phyloP scores from a whole-genome alignment of 768 basidiomycete species.

The Xerocomellus chrysenteron region DNA sequence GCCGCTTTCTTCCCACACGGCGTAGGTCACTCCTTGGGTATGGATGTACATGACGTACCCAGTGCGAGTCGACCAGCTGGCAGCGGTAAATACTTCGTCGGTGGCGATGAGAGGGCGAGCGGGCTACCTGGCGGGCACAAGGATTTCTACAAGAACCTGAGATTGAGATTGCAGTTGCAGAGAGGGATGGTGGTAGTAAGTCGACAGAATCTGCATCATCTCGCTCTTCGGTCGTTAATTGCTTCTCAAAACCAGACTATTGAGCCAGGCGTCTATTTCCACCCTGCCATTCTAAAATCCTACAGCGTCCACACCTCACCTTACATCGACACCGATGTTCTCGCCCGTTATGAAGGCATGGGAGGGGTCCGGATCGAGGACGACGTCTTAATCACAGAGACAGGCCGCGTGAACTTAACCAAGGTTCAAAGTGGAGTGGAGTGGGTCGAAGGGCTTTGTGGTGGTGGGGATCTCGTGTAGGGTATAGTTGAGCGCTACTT shows the following conservation, averaged over 20 bases:
- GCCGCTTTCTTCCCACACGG: slow-evolving; percentile 95
- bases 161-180: slow-evolving; percentile 72
- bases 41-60: slow-evolving; percentile 94
- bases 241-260: slow-evolving; percentile 57
- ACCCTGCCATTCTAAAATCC: slow-evolving; percentile 68
- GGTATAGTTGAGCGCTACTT: slow-evolving; percentile 7
- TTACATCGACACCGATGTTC: slow-evolving; percentile 38
- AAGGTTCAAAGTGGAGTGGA: slow-evolving; percentile 78
- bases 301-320: slow-evolving; percentile 56
- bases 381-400: slow-evolving; percentile 73
- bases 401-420: slow-evolving; percentile 82
- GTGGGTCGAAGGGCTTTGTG: slow-evolving; percentile 82
- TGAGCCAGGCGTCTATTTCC: slow-evolving; percentile 90
- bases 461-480: slow-evolving; percentile 44
- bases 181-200: slow-evolving; percentile 84
- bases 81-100: slow-evolving; percentile 58
- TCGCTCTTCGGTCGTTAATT: not conserved
- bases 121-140: slow-evolving; percentile 60
- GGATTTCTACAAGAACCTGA: slow-evolving; percentile 75
- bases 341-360: slow-evolving; percentile 62
- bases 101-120: slow-evolving; percentile 70
- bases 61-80: slow-evolving; percentile 70
- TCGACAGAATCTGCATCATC: slow-evolving; percentile 14
- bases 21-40: slow-evolving; percentile 83
- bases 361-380: slow-evolving; percentile 96